These are phyloP conservation scores for Ogataea nonfermentans DNA, from an alignment of 805 yeast species.

Conservation along the genomic window DNA sequence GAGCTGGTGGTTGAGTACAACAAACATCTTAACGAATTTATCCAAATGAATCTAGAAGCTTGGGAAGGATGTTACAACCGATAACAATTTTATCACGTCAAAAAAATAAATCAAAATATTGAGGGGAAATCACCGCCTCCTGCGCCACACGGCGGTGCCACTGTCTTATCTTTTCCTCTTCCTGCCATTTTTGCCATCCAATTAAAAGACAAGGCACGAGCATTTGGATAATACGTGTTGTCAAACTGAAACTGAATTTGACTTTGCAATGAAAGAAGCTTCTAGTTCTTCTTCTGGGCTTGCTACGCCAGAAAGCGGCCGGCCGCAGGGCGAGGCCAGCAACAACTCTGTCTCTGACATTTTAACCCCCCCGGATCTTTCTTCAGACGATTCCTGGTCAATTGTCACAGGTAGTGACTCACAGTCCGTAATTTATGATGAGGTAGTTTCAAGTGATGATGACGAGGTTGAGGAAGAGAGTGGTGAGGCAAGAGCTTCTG, in stretches of 20 bases:
- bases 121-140: constrained; percentile 7
- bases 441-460: constrained; percentile 24
- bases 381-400: constrained; percentile 27
- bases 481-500: constrained; percentile 15
- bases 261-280: constrained; percentile 4
- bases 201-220: constrained; percentile 9
- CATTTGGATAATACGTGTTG: not conserved
- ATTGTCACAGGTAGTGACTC: constrained; percentile 18
- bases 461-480: constrained; percentile 6
- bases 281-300: constrained; percentile 12
- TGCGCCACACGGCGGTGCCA: constrained; percentile 4
- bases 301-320: constrained; percentile 9
- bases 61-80: constrained; percentile 29
- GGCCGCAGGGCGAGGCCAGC: constrained; percentile 3
- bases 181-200: constrained; percentile 20
- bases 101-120: not conserved
- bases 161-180: constrained; percentile 14
- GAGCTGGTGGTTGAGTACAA: constrained; percentile 25
- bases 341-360: constrained; percentile 15
- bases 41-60: constrained; percentile 23
- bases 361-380: constrained; percentile 21
- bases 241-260: not conserved
- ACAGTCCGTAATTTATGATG: constrained; percentile 15
- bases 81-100: constrained; percentile 4
- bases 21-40: constrained; percentile 23